These are phyloP conservation scores for Trichoderma sp. DNA, from an alignment of 2,329 filamentous ascomycete species.

Conservation along the genomic window DNA sequence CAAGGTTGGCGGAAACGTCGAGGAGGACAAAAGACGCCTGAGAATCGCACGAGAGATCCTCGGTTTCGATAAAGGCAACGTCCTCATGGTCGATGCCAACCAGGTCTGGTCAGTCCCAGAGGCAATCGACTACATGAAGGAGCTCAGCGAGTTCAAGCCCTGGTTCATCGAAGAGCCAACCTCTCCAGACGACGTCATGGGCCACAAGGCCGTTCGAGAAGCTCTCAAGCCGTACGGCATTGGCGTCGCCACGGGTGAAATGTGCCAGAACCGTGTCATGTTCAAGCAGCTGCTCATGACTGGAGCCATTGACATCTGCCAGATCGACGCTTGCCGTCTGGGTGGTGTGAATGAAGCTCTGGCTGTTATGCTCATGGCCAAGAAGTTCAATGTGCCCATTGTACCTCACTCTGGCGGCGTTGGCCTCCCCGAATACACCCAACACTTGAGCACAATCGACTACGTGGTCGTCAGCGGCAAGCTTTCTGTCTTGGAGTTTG, in stretches of 20 bases:
- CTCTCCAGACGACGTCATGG: constrained; percentile 84
- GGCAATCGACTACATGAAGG: constrained; percentile 83
- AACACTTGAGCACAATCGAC: constrained; percentile 90
- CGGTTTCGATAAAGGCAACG: constrained; percentile 79
- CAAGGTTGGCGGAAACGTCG: constrained; percentile 78
- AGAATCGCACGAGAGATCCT: constrained; percentile 77
- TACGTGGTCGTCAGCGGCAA: constrained; percentile 86
- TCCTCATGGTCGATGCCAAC: constrained; percentile 92
- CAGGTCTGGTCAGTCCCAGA: constrained; percentile 91
- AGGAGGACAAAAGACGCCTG: constrained; percentile 71
- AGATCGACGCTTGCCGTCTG: constrained; percentile 87
- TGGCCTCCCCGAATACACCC: constrained; percentile 89
- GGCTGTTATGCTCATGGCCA: constrained; percentile 85
- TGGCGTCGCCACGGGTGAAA: constrained; percentile 88
- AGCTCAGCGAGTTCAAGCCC: constrained; percentile 80
- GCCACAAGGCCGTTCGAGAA: constrained; percentile 82
- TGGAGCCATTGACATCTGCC: constrained; percentile 83
- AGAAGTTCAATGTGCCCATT: constrained; percentile 77
- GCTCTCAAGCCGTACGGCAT: constrained; percentile 75
- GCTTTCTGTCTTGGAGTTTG: constrained; percentile 83
- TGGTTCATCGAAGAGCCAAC: constrained; percentile 98
- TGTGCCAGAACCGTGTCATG: constrained; percentile 93
- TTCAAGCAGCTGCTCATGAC: constrained; percentile 88
- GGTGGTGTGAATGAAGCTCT: constrained; percentile 91
- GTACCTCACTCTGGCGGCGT: constrained; percentile 91